Percentiles rank a stretch among this genome's conserved stretches.
Evolutionary conservation across 2,329 filamentous ascomycete species (phyloP).

Genomic region (Cladosporium sp.): DNA sequence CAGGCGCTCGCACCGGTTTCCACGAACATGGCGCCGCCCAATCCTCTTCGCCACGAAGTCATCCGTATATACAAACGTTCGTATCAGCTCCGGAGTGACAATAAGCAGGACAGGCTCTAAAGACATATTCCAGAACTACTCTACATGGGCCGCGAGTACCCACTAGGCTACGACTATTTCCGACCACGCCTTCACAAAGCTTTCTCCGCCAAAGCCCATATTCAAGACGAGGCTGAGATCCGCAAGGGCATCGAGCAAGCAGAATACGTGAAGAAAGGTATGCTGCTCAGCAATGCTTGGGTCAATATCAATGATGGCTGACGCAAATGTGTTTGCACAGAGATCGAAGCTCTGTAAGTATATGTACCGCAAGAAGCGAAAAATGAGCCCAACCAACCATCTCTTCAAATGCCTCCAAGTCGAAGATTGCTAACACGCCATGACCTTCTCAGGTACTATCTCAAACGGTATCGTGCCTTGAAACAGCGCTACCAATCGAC

Average conservation of each 20-base stretch:
- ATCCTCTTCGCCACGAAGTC: conserved; percentile 65
- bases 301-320: not conserved
- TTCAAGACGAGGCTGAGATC: conserved; percentile 73
- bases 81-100: not conserved
- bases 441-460: conserved; percentile 64
- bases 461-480: conserved; percentile 84
- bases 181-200: conserved; percentile 76
- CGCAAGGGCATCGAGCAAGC: conserved; percentile 69
- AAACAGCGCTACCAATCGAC: conserved; percentile 64
- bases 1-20: not conserved
- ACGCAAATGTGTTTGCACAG: conserved; percentile 44
- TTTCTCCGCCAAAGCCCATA: conserved; percentile 68
- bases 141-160: conserved; percentile 79
- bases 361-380: no score
- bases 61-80: conserved; percentile 85
- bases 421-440: not conserved
- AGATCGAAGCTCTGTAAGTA: conserved; percentile 86
- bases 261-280: conserved; percentile 88
- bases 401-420: not conserved
- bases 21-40: not conserved
- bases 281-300: conserved; percentile 10
- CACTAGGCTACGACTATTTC: conserved; percentile 79
- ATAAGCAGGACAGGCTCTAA: not conserved
- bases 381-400: not conserved
- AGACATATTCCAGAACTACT: conserved; percentile 64